Evolutionary conservation across 2,329 filamentous ascomycete species (phyloP).

Genomic region (Microdochium trichocladiopsis): DNA sequence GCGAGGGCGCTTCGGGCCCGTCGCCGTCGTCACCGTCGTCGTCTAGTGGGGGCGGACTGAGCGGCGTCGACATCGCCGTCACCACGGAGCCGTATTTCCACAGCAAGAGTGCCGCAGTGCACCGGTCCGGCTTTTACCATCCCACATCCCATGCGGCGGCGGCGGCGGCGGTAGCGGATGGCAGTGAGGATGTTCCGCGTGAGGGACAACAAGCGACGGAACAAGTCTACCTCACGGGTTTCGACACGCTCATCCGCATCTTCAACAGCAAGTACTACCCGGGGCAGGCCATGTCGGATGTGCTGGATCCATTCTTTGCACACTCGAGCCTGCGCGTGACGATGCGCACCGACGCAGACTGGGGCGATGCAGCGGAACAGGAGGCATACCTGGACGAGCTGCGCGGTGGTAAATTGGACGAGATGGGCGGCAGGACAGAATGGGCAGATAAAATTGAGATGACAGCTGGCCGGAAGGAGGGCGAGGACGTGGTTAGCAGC

Average conservation of each 20-base stretch:
- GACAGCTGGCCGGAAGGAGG: conserved; percentile 38
- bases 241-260: conserved; percentile 68
- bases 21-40: neutral
- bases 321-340: conserved; percentile 57
- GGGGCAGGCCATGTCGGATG: conserved; percentile 37
- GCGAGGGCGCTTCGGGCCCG: too few species aligned
- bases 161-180: too few species aligned
- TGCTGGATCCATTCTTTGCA: conserved; percentile 57
- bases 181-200: conserved; percentile 2
- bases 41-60: neutral
- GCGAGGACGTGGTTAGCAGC: conserved; percentile 41
- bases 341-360: conserved; percentile 52
- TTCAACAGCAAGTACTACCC: conserved; percentile 67
- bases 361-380: conserved; percentile 51
- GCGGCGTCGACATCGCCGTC: conserved; percentile 57
- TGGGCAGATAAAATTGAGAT: conserved; percentile 58
- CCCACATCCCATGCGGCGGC: too few species aligned
- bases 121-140: conserved; percentile 33
- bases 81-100: conserved; percentile 69
- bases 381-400: conserved; percentile 44
- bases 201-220: conserved; percentile 18
- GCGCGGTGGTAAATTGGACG: conserved; percentile 34
- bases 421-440: conserved; percentile 43
- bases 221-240: conserved; percentile 67
- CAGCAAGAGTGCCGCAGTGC: conserved; percentile 59